Percentiles rank a stretch among this genome's conserved stretches.
Evolutionary conservation across 2,329 filamentous ascomycete species (phyloP).

Genomic region (Xylariaceae sp.): DNA sequence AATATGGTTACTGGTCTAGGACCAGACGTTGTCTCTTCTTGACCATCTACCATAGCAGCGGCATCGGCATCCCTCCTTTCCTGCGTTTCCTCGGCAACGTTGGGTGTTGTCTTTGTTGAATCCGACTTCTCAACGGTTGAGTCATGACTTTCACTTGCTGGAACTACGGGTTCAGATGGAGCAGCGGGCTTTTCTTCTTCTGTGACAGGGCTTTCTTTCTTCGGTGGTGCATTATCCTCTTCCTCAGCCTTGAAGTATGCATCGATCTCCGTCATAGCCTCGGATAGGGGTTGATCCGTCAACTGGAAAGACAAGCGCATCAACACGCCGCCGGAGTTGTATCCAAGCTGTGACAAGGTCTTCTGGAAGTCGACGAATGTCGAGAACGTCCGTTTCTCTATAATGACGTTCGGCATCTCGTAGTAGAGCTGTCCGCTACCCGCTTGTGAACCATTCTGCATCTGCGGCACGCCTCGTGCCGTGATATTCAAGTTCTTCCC

Average conservation of each 20-base stretch:
- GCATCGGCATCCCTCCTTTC: not conserved
- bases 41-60: constrained; percentile 29
- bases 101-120: not conserved
- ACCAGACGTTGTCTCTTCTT: constrained; percentile 26
- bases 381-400: constrained; percentile 74
- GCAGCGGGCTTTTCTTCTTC: constrained; percentile 8
- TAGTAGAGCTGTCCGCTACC: constrained; percentile 77
- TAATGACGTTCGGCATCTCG: constrained; percentile 76
- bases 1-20: constrained; percentile 63
- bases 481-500: constrained; percentile 72
- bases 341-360: constrained; percentile 78
- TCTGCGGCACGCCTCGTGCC: constrained; percentile 67
- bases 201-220: not conserved
- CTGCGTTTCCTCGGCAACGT: not conserved
- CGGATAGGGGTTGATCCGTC: constrained; percentile 73
- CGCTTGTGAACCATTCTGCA: constrained; percentile 45
- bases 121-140: constrained; percentile 12
- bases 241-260: constrained; percentile 61
- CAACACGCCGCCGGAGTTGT: constrained; percentile 76
- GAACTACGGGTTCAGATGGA: constrained; percentile 14
- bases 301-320: constrained; percentile 71
- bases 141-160: constrained; percentile 15
- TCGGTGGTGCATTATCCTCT: constrained; percentile 15
- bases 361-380: constrained; percentile 81
- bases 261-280: constrained; percentile 77